These are phyloP conservation scores for Sporobolomyces phaffii DNA, from an alignment of 768 basidiomycete species.

Conservation along the genomic window DNA sequence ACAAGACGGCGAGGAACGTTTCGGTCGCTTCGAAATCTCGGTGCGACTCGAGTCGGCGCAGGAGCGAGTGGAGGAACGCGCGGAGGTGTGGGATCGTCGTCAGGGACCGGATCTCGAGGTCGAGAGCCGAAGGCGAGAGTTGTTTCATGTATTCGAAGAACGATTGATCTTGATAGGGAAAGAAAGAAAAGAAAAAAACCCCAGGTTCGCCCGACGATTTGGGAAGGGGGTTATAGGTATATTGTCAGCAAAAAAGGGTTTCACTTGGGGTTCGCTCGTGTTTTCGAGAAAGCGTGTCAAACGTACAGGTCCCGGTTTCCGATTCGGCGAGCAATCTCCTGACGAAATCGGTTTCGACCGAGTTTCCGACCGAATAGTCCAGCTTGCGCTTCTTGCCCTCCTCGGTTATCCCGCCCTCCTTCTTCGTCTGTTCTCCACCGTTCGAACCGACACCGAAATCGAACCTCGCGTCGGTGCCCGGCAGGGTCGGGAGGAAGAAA, in stretches of 20 bases:
- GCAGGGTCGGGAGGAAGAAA: constrained; percentile 90
- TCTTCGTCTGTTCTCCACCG: constrained; percentile 44
- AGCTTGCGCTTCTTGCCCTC: constrained; percentile 54
- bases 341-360: constrained; percentile 64
- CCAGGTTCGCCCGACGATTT: too few species aligned
- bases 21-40: constrained; percentile 95
- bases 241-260: too few species aligned
- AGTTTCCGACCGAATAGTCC: constrained; percentile 52
- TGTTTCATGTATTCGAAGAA: constrained; percentile 81
- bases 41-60: constrained; percentile 64
- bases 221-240: too few species aligned
- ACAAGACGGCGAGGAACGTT: constrained; percentile 73
- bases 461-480: constrained; percentile 79
- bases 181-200: background rate
- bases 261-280: too few species aligned
- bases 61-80: constrained; percentile 68
- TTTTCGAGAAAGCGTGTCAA: too few species aligned
- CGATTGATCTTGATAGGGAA: constrained; percentile 56
- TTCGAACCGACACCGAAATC: constrained; percentile 49
- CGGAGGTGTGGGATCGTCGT: constrained; percentile 59
- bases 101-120: constrained; percentile 80
- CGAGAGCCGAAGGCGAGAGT: constrained; percentile 81
- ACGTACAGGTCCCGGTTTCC: constrained; percentile 62
- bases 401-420: constrained; percentile 44
- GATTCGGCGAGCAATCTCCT: constrained; percentile 59